Conservation (phyloP, 352 stramenopile species). For the Pythium phragmiticola region DNA sequence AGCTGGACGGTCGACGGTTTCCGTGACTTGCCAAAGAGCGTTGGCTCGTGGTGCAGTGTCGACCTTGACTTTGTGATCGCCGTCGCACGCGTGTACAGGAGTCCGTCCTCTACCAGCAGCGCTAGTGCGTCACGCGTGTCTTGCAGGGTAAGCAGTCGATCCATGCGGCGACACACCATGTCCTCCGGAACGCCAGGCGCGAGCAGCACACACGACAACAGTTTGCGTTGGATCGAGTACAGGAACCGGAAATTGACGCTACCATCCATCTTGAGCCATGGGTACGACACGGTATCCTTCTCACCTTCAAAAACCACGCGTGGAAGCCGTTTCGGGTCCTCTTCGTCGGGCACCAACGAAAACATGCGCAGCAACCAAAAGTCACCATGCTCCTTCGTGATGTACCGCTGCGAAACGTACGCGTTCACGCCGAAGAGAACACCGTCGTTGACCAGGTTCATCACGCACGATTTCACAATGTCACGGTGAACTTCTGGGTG, state of each 20-base stretch:
- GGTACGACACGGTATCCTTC: slow-evolving; percentile 74
- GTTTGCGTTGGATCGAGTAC: slow-evolving; percentile 73
- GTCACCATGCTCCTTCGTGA: slow-evolving; percentile 61
- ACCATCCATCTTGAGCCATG: slow-evolving; percentile 84
- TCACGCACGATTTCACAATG: slow-evolving; percentile 29
- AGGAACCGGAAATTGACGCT: slow-evolving; percentile 73
- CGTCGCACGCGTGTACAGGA: slow-evolving; percentile 59
- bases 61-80: neutral
- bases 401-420: slow-evolving; percentile 66
- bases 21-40: slow-evolving; percentile 34
- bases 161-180: slow-evolving; percentile 50
- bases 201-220: slow-evolving; percentile 56
- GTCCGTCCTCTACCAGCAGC: slow-evolving; percentile 65
- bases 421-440: slow-evolving; percentile 64
- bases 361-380: slow-evolving; percentile 71
- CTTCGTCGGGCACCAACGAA: slow-evolving; percentile 35
- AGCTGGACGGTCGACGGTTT: slow-evolving; percentile 11
- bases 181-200: slow-evolving; percentile 61
- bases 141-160: slow-evolving; percentile 63
- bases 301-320: slow-evolving; percentile 71
- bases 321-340: slow-evolving; percentile 7
- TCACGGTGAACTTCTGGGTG: neutral
- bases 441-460: slow-evolving; percentile 52
- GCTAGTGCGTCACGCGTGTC: slow-evolving; percentile 70
- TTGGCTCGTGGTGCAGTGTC: neutral